phyloP scores from a whole-genome alignment of 2,329 filamentous ascomycete species.

The Xylariaceae sp. region DNA sequence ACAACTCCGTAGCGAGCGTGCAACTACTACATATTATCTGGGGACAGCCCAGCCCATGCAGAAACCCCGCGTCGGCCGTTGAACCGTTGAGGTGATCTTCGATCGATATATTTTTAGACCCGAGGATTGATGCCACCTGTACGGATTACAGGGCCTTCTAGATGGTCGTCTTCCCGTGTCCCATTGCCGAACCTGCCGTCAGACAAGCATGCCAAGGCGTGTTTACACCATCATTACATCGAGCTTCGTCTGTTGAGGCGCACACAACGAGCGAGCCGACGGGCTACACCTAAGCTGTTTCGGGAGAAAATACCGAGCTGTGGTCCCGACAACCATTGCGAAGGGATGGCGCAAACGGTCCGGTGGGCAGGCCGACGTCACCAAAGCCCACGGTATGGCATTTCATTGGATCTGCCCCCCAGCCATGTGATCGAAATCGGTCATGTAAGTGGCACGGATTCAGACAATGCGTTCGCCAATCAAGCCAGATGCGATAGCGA shows the following conservation, averaged over 20 bases:
- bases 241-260: slow-evolving; percentile 1
- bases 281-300: slow-evolving; percentile 21
- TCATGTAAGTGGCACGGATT: neutral
- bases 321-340: neutral
- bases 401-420: neutral
- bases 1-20: no score
- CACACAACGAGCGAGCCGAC: slow-evolving; percentile 3
- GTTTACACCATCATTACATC: neutral
- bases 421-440: neutral
- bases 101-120: no score
- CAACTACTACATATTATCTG: no score
- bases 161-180: no score
- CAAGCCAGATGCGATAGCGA: neutral
- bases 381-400: neutral
- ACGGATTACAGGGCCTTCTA: no score
- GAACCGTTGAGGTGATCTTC: no score
- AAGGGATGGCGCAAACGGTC: neutral
- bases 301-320: slow-evolving; percentile 26
- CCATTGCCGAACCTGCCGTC: no score
- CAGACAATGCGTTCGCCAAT: neutral
- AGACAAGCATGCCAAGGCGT: no score
- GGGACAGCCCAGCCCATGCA: no score
- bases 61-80: no score
- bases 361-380: neutral
- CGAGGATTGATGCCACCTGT: no score